Conservation (phyloP, 345 rosid species). For the Angophora floribunda region DNA sequence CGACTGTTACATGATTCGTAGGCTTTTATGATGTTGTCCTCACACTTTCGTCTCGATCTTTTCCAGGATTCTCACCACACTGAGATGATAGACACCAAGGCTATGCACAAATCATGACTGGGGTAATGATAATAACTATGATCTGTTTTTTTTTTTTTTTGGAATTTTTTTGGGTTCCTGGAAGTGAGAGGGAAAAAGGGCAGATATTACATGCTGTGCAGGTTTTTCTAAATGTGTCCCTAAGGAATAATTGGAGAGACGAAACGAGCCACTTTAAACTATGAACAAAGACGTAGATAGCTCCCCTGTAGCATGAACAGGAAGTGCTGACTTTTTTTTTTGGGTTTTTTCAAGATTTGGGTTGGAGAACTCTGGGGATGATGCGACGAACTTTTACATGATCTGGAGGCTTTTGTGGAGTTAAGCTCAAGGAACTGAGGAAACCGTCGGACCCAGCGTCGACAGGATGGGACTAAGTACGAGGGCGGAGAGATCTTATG, state of each 20-base stretch:
- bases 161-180: neutral
- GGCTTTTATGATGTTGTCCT: conserved; percentile 42
- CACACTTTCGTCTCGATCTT: conserved; percentile 33
- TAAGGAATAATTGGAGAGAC: conserved; percentile 23
- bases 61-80: conserved; percentile 22
- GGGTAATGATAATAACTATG: neutral
- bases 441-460: neutral
- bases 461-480: neutral
- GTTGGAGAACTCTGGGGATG: neutral
- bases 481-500: neutral
- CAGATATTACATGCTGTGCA: conserved; percentile 35
- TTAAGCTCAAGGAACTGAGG: neutral
- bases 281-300: neutral
- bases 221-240: conserved; percentile 40
- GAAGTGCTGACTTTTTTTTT: neutral
- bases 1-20: conserved; percentile 44
- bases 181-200: neutral
- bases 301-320: neutral
- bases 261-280: conserved; percentile 11
- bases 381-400: neutral
- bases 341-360: neutral
- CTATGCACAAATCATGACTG: neutral
- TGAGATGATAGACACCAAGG: neutral
- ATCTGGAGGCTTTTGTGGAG: neutral
- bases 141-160: conserved; percentile 7